Evolutionary conservation across 257 asterid species (phyloP).

Genomic region (Fraxinus excelsior): DNA sequence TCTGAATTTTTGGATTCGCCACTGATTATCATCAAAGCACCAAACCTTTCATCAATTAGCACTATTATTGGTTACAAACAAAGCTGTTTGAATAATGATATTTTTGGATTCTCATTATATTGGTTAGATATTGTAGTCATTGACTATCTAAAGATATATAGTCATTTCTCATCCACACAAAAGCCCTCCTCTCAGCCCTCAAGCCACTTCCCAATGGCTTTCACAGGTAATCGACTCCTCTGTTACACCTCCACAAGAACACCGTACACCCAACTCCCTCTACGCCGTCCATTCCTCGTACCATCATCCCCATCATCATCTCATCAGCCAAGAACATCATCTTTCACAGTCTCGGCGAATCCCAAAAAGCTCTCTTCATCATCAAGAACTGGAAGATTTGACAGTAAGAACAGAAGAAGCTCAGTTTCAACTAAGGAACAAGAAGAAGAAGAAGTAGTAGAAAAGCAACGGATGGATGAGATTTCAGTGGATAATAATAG

Average conservation of each 20-base stretch:
- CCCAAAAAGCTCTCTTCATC: slow-evolving; percentile 58
- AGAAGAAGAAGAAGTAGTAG: slow-evolving; percentile 28
- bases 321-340: slow-evolving; percentile 32
- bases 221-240: slow-evolving; percentile 57
- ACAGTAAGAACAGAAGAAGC: slow-evolving; percentile 68
- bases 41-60: too few species aligned
- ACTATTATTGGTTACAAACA: too few species aligned
- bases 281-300: slow-evolving; percentile 32
- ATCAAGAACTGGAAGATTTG: slow-evolving; percentile 68
- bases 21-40: too few species aligned
- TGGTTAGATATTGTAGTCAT: too few species aligned
- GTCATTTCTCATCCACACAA: slow-evolving; percentile 20
- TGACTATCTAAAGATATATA: too few species aligned
- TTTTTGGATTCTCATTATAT: too few species aligned
- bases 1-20: too few species aligned
- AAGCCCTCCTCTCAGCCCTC: neutral
- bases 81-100: too few species aligned
- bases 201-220: slow-evolving; percentile 61
- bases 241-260: slow-evolving; percentile 37
- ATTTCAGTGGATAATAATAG: slow-evolving; percentile 19
- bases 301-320: slow-evolving; percentile 38
- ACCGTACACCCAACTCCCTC: slow-evolving; percentile 35
- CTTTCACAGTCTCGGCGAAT: slow-evolving; percentile 57
- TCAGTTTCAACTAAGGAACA: slow-evolving; percentile 53
- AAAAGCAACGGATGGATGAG: slow-evolving; percentile 22